Evolutionary conservation across 2,329 filamentous ascomycete genomes (phyloP).

Genomic region (Claviceps spartinae): DNA sequence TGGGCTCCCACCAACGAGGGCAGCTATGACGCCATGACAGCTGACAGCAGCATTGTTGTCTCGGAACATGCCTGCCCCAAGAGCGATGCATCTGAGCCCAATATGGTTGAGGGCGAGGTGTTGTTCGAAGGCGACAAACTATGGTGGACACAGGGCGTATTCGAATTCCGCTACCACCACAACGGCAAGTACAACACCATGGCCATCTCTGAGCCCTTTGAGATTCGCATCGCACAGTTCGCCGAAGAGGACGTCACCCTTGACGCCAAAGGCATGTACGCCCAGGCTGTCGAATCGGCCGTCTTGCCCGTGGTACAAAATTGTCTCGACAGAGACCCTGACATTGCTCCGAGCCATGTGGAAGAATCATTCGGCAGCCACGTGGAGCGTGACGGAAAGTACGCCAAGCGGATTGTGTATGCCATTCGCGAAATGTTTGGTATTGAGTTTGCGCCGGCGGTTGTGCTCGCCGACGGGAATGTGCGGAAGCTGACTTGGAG

Average conservation of each 20-base stretch:
- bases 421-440: slow-evolving; percentile 95
- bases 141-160: slow-evolving; percentile 94
- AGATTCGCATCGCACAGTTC: slow-evolving; percentile 72
- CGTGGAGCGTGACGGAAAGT: slow-evolving; percentile 80
- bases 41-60: slow-evolving; percentile 63
- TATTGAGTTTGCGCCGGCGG: slow-evolving; percentile 84
- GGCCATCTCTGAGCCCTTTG: slow-evolving; percentile 86
- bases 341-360: slow-evolving; percentile 69
- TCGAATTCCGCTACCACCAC: slow-evolving; percentile 96
- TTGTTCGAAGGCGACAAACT: slow-evolving; percentile 84
- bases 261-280: slow-evolving; percentile 46
- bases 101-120: slow-evolving; percentile 66
- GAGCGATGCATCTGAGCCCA: slow-evolving; percentile 37
- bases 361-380: slow-evolving; percentile 76
- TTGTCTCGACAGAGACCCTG: slow-evolving; percentile 82
- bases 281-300: slow-evolving; percentile 58
- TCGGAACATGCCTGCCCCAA: slow-evolving; percentile 46
- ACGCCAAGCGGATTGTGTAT: slow-evolving; percentile 79
- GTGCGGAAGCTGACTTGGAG: slow-evolving; percentile 86
- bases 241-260: slow-evolving; percentile 57
- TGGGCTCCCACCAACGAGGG: slow-evolving; percentile 75
- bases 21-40: slow-evolving; percentile 59
- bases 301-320: slow-evolving; percentile 77
- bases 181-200: slow-evolving; percentile 85
- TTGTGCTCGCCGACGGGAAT: slow-evolving; percentile 83